Conservation (phyloP, 257 asterid species). For the Lithospermum erythrorhizon region DNA sequence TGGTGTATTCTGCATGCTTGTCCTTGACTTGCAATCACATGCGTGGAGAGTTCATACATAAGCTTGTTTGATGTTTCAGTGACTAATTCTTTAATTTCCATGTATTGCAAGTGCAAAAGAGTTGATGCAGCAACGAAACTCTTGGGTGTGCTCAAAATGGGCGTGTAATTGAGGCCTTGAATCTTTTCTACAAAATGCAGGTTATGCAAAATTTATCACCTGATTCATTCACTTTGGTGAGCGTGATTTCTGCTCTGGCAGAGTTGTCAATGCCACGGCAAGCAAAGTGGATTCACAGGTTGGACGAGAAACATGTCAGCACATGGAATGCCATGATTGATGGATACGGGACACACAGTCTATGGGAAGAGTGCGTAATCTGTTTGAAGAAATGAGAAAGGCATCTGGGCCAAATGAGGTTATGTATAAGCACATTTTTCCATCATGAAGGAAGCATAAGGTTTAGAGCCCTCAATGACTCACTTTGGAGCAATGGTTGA, state of each 20-base stretch:
- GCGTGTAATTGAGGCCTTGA: conserved; percentile 41
- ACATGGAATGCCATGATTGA: conserved; percentile 99
- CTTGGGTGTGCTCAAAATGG: conserved; percentile 79
- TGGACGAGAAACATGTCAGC: conserved; percentile 59
- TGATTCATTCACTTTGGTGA: conserved; percentile 83
- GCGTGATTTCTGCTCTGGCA: conserved; percentile 71
- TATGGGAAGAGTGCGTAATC: conserved; percentile 53
- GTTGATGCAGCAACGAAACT: conserved; percentile 51
- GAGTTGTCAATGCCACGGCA: conserved; percentile 64
- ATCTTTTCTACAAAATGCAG: conserved; percentile 63
- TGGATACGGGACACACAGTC: conserved; percentile 97
- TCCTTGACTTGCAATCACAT: conserved; percentile 40
- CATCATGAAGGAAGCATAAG: conserved; percentile 57
- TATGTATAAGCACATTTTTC: no score
- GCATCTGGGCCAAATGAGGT: conserved; percentile 42
- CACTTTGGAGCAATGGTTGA: conserved; percentile 93
- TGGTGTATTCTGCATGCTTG: conserved; percentile 71
- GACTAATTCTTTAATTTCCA: conserved; percentile 67
- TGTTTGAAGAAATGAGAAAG: conserved; percentile 60
- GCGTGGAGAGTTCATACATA: conserved; percentile 57
- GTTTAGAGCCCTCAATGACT: conserved; percentile 67
- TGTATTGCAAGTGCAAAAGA: conserved; percentile 83
- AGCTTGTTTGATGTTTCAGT: conserved; percentile 46
- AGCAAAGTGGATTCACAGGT: conserved; percentile 77
- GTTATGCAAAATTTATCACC: conserved; percentile 33